Base-by-base conservation (phyloP, 257 asterid species). In the Plantago major region DNA sequence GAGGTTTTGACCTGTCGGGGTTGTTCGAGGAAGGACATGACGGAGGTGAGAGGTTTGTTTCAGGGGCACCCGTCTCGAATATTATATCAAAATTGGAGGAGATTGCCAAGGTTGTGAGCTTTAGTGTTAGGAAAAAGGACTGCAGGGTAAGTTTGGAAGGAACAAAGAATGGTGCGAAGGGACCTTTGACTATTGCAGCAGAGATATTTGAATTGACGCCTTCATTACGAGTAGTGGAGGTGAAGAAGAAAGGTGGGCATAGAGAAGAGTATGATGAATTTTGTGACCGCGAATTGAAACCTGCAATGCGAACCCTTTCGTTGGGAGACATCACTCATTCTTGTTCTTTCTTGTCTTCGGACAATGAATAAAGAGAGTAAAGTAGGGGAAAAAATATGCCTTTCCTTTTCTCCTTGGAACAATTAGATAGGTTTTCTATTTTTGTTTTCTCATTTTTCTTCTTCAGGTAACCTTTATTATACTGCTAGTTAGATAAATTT, bases 161-260 rank as follows among this genome's bases (percentile, higher is more conserved):
- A 56, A 69, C 87, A 13, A 81, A 80, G 70, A 81, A 90, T 49
- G 95, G 98, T 47, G 94, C 55, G n/a, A 90, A 82, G 73, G 98
- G 98, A 28, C 98, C 96, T n/a, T 72, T 88, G 74, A 79, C 95
- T 10, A 78, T 90, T 79, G 92, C 94, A 48, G 98, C 86, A 37
- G 98, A 90, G 85, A 82, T 90, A 65, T 90, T 90, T 62, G 98
- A 90, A 68, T 67, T 90, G 76, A 90, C 98, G 12, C 91, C 98
- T 1, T 73, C 86, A 2, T 73, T 90, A 74, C 85, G 91, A 81
- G 94, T 90, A 51, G 89, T 90, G 61, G 98, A 90, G 77, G 91
- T 90, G 77, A 85, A 60, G 79, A 88, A 76, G 82, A 90, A 85
- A 78, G 96, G 92, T 40, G 98, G 98, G 10, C 90, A 88, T 66